phyloP scores from a whole-genome alignment of 2,329 filamentous ascomycete genomes.

The Alternaria consortialis region DNA sequence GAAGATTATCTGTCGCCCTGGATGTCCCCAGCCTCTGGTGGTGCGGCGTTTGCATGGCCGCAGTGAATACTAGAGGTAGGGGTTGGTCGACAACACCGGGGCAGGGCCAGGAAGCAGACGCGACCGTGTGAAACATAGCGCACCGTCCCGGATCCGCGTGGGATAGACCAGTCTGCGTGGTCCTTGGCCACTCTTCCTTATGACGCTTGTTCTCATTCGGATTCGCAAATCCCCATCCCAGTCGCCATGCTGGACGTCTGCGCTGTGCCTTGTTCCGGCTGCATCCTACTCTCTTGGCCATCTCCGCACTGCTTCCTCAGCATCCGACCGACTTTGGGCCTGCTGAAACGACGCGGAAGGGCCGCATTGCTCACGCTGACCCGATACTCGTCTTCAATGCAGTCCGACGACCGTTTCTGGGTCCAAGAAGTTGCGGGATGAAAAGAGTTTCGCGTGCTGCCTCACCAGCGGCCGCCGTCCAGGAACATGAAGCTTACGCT shows the following conservation, averaged over 20 bases:
- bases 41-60: slow-evolving; percentile 22
- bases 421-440: slow-evolving; percentile 18
- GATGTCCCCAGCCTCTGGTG: slow-evolving; percentile 1
- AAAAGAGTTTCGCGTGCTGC: slow-evolving; percentile 33
- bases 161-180: slow-evolving; percentile 23
- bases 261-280: slow-evolving; percentile 27
- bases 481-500: slow-evolving; percentile 43
- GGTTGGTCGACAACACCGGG: slow-evolving; percentile 3
- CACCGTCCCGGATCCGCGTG: slow-evolving; percentile 46
- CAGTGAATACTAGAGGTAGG: slow-evolving; percentile 2
- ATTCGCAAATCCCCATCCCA: slow-evolving; percentile 29
- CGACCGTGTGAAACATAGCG: slow-evolving; percentile 47
- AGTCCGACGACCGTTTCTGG: slow-evolving; percentile 26
- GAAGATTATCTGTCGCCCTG: slow-evolving; percentile 2
- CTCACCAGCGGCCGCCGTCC: slow-evolving; percentile 37
- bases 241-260: slow-evolving; percentile 36
- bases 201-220: slow-evolving; percentile 28
- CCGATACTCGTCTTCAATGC: slow-evolving; percentile 8
- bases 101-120: slow-evolving; percentile 24
- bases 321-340: slow-evolving; percentile 30
- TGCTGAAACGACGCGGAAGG: slow-evolving; percentile 20
- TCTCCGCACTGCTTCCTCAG: slow-evolving; percentile 32
- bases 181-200: slow-evolving; percentile 19
- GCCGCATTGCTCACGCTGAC: slow-evolving; percentile 15
- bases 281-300: slow-evolving; percentile 25